Evolutionary conservation across 352 stramenopile genomes (phyloP).

Genomic region (Phytophthora kernoviae): DNA sequence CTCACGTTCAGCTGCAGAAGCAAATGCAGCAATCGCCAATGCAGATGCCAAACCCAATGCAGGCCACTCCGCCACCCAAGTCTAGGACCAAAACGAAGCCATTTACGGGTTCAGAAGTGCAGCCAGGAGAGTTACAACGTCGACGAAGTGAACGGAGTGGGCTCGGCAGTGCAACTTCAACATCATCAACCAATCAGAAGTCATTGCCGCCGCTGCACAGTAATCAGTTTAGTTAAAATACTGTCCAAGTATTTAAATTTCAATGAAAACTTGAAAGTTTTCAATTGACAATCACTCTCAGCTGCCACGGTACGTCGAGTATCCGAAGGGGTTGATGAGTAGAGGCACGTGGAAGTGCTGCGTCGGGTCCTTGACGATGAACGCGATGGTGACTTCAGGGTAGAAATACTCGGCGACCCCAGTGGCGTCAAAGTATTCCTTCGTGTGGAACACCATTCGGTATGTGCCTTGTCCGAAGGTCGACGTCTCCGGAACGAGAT

Average conservation of each 20-base stretch:
- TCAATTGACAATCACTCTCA: constrained; percentile 25
- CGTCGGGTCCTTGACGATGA: constrained; percentile 68
- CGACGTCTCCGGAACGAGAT: constrained; percentile 49
- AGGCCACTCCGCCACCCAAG: constrained; percentile 25
- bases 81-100: constrained; percentile 50
- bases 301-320: constrained; percentile 90
- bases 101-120: constrained; percentile 1
- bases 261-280: too few relatives aligned
- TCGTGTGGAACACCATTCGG: constrained; percentile 84
- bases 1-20: constrained; percentile 61
- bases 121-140: constrained; percentile 41
- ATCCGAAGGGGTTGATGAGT: constrained; percentile 90
- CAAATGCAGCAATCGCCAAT: constrained; percentile 27
- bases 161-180: constrained; percentile 10
- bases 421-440: constrained; percentile 76
- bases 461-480: constrained; percentile 63
- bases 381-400: constrained; percentile 82
- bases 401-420: constrained; percentile 85
- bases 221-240: constrained; percentile 47
- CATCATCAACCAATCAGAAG: constrained; percentile 34
- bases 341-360: constrained; percentile 91
- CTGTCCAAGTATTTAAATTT: too few relatives aligned
- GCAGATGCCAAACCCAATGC: constrained; percentile 18
- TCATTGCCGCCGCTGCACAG: constrained; percentile 54
- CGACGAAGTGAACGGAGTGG: constrained; percentile 50